Base-by-base conservation (phyloP, 2,329 filamentous ascomycete genomes). In the Cladosporium velox region DNA sequence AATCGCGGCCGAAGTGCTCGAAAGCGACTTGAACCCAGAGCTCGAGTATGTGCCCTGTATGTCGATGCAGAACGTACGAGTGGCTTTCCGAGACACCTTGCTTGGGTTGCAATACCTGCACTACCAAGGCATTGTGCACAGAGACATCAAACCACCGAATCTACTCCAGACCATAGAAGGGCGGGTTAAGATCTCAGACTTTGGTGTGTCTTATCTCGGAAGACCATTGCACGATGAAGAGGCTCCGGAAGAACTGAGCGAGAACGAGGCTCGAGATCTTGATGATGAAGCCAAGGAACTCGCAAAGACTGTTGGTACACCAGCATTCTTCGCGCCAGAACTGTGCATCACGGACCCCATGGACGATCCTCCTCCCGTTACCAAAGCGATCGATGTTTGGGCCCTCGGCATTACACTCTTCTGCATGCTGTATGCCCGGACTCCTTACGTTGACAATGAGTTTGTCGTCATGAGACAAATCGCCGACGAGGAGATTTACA, bases 301-400 rank as follows among this genome's bases (percentile, higher is more conserved):
- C n/a, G 94, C 95, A 67, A 98, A 98, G 83, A 98, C 95, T 1
- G 95, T 98, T 6, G 95, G 95, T 62, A 99, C 95, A 0, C 95
- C 95, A 6, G 95, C 94, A 1, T 99, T 99, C 79, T 99, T 97
- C 75, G 95, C 95, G 1, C 95, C 95, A 4, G 95, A 99, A 77
- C 85, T 99, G 44, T 99, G 95, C 80, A 95, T 93, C 76, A 96
- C 92, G 1, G 93, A 95, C 68, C 79, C 88, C 28, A 89, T 84
- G 68, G 73, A 77, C 79, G 72, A 88, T 85, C 74, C 90, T 86
- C 73, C 92, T 85, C 70, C 94, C 85, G 80, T 99, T 49, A 97
- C 93, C 4, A 92, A 92, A 72, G 92, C 96, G 72, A 97, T 99
- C 71, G 95, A 99, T 75, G 90, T 99, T 18, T 99, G 95, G 95